Evolutionary conservation across 257 asterid species (phyloP), one percentile per base, ranked within the genome.

Genomic region (Mitragyna speciosa): DNA sequence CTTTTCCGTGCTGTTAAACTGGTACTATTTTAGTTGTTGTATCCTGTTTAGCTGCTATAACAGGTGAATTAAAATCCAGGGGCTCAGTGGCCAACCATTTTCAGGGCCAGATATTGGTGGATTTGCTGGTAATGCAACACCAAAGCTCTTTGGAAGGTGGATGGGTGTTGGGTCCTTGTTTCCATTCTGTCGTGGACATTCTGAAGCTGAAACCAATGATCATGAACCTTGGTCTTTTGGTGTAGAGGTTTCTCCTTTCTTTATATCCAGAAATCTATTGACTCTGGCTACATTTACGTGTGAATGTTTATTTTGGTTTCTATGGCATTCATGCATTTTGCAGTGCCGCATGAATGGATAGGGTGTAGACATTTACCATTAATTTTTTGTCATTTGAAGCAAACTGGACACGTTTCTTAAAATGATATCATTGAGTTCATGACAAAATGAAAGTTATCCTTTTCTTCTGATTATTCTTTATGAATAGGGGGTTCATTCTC

Each of bases 171-270:
- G 96, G 43, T 77, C 99, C 74, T 74, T 96, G 94, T 94, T 96
- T 86, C 99, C 99, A 59, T 96, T 96, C 82, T 94, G 95, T 78
- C 98, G 98, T 79, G 99, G 96, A 16, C 99, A 96, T 86, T 96
- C 99, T 76, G 98, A 94, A 83, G 82, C 81, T 7, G 96, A 83
- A 80, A 94, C 97, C 17, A 56, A 73, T 47, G 94, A 94, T 87
- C 99, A 96, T 12, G 99, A 96, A 82, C 99, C 99, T 72, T 96
- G 99, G 99, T 96, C 98, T 52, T 96, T 96, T 56, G 98, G 99
- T 41, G 91, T 85, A 84, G 99, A 96, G 98, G 99, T 96, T 76
- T 63, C 89, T 56, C 52, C 20, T 7, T 22, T 31, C 19, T 2
- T 16, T 6, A 56, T 54, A 20, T 31, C 48, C 73, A 56, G 63